Evolutionary conservation across 352 stramenopile species (phyloP), one percentile per base, ranked within the genome.

Genomic region (Phytophthora citricola): DNA sequence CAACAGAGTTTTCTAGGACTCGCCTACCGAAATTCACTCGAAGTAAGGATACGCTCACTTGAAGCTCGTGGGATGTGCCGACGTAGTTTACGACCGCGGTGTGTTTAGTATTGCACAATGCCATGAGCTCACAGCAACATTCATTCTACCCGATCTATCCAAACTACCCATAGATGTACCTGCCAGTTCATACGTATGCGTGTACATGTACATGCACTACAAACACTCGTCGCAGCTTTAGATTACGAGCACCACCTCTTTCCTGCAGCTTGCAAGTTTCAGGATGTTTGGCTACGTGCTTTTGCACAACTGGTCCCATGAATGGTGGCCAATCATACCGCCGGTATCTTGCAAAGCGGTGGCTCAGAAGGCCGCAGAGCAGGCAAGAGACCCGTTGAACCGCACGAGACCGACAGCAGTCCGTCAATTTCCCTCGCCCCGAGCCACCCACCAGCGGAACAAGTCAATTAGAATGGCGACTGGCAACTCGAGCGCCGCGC

Each of bases 401-500:
- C 17, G 44, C 11, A 8, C 36, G 17, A 20, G 44, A 20, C 15
- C 10, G 53, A 31, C 17, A 54, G n/a, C 52, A 66, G 49, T 63
- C 52, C 20, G 53, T 50, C 60, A 62, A 60, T 58, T 61, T 57
- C n/a, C 53, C 26, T 64, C 54, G 55, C 17, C 14, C 22, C 26
- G 40, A 59, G 27, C 56, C 51, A 60, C 50, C 31, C 47, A 65
- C 41, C 40, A 69, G 44, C 27, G 8, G 56, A 73, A 39, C 20
- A 45, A 47, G 22, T 44, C 38, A 38, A 72, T 12, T 12, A 88
- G 87, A 75, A 63, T 72, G 61, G 67, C 61, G 14, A 52, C 65
- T 53, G 65, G 63, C 8, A 67, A 58, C 47, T 60, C 71, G 49
- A 86, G 66, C 48, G 57, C 73, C 12, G 67, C 78, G 67, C 72